phyloP scores from a whole-genome alignment of 129 eudicot genomes.

The Centella asiatica region DNA sequence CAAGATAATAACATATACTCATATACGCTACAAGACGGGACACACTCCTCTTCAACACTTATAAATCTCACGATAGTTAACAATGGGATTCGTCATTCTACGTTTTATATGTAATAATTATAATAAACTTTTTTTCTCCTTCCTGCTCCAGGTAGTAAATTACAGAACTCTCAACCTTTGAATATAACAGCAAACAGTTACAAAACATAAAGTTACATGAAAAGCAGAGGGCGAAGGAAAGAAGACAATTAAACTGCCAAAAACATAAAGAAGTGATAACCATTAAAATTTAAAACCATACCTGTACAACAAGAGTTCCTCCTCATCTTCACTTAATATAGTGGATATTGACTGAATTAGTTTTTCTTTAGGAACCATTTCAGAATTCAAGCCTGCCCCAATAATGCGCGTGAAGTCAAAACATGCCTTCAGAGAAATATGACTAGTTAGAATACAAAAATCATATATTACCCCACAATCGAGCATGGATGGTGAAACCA shows the following conservation, averaged over 20 bases:
- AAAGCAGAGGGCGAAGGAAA: not conserved
- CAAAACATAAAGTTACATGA: too few relatives aligned
- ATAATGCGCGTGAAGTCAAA: slow-evolving; percentile 69
- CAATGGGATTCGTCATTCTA: too few relatives aligned
- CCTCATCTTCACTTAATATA: slow-evolving; percentile 56
- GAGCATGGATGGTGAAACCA: not conserved
- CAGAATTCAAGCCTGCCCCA: slow-evolving; percentile 52
- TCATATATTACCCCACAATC: not conserved
- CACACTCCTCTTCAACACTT: too few relatives aligned
- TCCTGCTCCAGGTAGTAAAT: too few relatives aligned
- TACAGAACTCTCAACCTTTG: too few relatives aligned
- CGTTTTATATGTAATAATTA: too few relatives aligned
- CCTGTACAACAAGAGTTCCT: slow-evolving; percentile 60
- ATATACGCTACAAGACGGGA: too few relatives aligned
- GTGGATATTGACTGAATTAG: slow-evolving; percentile 47
- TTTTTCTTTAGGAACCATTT: slow-evolving; percentile 58
- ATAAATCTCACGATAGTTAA: too few relatives aligned
- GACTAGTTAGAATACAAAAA: slow-evolving; percentile 15
- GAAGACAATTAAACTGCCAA: not conserved
- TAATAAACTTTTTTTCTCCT: too few relatives aligned
- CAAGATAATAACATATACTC: too few relatives aligned
- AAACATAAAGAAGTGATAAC: not conserved
- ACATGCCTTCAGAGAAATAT: slow-evolving; percentile 57
- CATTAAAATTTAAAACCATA: slow-evolving; percentile 17
- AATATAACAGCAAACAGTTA: not conserved